Base-by-base conservation (phyloP, 179 eudicot species). In the Silene noctiflora region DNA sequence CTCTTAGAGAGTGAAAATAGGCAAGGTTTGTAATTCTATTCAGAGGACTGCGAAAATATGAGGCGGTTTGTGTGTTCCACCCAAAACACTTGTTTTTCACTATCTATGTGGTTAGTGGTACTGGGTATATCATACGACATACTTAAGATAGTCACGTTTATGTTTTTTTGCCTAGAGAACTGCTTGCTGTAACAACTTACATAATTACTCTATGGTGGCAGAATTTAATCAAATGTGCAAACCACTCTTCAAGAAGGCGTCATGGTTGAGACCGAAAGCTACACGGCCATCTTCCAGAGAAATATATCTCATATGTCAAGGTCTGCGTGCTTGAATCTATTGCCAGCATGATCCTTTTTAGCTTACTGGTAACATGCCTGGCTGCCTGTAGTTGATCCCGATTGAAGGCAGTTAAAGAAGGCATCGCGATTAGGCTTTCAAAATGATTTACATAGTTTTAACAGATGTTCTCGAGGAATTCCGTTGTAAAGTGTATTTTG, bases 191-290 rank as follows among this genome's bases (percentile, higher is more conserved):
- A 55, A 44, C 70, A 9, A 71, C 67, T 31, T 51, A 35, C 70
- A 71, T 33, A 1, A 19, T 10, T n/a, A 3, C n/a, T 14, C 14
- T 64, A 35, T 56, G 22, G 27, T 81, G 63, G 77, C 84, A 94
- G 98, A 92, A 71, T 87, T 94, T 65, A 82, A 69, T 69, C 82
- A 77, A 76, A 80, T 92, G 33, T 94, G 98, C 87, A 94, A 91
- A 67, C 91, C 93, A 66, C 91, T 88, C 73, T 94, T 94, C 81
- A 88, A 75, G 67, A 94, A 88, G 83, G 75, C 90, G 7, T 83
- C 89, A 3, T 92, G 96, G 94, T 80, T 94, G 87, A 89, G 98
- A 76, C 98, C 98, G 59, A 94, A 92, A 82, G 98, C 98, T 78
- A 94, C 98, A 59, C 83, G 97, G 79, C 78, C 98, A 3, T 77